Conservation (phyloP, 2,329 filamentous ascomycete species). For the Orbilia ellipsospora region DNA sequence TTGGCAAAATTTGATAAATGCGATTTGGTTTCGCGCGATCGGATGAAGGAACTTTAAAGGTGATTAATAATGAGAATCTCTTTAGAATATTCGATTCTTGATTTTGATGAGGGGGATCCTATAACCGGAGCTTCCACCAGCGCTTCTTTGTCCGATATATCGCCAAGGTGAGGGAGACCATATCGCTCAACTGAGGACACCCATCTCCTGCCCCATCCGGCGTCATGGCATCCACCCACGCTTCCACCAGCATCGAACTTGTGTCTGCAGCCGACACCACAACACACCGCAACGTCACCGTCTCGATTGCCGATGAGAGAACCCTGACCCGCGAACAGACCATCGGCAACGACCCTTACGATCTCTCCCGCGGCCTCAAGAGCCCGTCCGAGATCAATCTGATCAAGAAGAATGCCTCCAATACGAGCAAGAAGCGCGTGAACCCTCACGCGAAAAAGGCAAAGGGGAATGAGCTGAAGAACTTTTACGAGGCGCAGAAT, state of each 20-base stretch:
- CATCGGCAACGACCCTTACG: constrained; percentile 74
- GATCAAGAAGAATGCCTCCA: constrained; percentile 74
- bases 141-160: no score
- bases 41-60: no score
- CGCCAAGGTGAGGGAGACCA: no score
- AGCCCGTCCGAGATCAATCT: constrained; percentile 79
- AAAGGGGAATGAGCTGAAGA: constrained; percentile 71
- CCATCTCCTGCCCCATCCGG: constrained; percentile 4
- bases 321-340: constrained; percentile 41
- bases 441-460: constrained; percentile 62
- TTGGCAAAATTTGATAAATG: constrained; percentile 30
- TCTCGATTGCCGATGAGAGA: constrained; percentile 32
- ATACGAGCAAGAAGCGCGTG: constrained; percentile 60
- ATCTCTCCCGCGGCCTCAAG: constrained; percentile 81
- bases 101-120: neutral
- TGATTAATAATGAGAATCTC: no score
- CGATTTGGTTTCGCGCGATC: neutral
- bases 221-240: constrained; percentile 10
- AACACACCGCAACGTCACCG: constrained; percentile 36
- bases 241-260: constrained; percentile 50
- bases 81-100: neutral
- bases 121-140: no score
- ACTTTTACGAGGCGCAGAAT: constrained; percentile 92
- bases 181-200: neutral
- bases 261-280: constrained; percentile 38